phyloP scores from a whole-genome alignment of 306 rosid species.

The Trifolium pratense region DNA sequence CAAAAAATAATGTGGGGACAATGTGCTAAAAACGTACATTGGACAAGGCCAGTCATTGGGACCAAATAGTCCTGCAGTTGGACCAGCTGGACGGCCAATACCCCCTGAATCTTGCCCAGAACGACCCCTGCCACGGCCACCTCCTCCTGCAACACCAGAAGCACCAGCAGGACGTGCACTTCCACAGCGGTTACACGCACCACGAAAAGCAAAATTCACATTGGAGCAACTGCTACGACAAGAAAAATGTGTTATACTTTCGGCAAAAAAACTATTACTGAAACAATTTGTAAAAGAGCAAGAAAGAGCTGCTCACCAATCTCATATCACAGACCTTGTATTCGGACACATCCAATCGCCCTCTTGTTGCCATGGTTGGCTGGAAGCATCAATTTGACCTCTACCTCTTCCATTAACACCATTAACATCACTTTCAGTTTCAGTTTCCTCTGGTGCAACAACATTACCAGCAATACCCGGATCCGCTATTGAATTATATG shows the following conservation, averaged over 20 bases:
- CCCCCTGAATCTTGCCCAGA: slow-evolving; percentile 70
- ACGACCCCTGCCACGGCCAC: slow-evolving; percentile 95
- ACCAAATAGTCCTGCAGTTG: slow-evolving; percentile 81
- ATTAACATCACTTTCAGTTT: slow-evolving; percentile 52
- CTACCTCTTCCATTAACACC: slow-evolving; percentile 71
- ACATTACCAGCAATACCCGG: slow-evolving; percentile 52
- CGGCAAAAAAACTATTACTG: slow-evolving; percentile 25
- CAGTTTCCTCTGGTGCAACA: slow-evolving; percentile 61
- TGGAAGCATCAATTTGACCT: slow-evolving; percentile 78
- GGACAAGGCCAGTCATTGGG: slow-evolving; percentile 99
- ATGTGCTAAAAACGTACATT: slow-evolving; percentile 59
- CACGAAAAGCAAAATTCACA: slow-evolving; percentile 98
- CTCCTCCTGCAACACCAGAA: slow-evolving; percentile 74
- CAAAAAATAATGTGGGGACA: not conserved
- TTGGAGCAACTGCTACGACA: slow-evolving; percentile 79
- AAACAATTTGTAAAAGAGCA: slow-evolving; percentile 53
- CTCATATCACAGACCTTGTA: slow-evolving; percentile 99
- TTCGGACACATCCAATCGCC: slow-evolving; percentile 99
- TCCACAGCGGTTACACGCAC: slow-evolving; percentile 98
- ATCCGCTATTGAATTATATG: slow-evolving; percentile 59
- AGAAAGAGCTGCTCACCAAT: slow-evolving; percentile 99
- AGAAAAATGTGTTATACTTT: slow-evolving; percentile 46
- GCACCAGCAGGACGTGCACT: slow-evolving; percentile 96
- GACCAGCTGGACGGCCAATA: slow-evolving; percentile 69
- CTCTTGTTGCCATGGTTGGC: slow-evolving; percentile 97